Evolutionary conservation across 164 flowering plant genomes (phyloP).

Genomic region (Magnolia sinica): DNA sequence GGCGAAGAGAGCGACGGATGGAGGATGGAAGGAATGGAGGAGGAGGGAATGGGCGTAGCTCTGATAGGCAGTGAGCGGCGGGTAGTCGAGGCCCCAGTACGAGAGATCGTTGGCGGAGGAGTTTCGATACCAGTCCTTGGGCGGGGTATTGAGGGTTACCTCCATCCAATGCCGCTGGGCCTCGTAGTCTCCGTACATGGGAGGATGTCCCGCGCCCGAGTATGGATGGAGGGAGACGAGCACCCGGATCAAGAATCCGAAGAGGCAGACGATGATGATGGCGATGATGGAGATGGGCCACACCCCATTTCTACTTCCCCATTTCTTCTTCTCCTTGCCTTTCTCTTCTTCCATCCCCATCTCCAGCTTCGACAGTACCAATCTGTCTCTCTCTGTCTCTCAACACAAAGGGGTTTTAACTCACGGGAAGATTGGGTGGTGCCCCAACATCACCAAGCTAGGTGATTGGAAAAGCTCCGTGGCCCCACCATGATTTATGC

Average conservation of each 20-base stretch:
- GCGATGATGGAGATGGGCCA: background rate
- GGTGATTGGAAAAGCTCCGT: no score
- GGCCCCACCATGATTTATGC: no score
- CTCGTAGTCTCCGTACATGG: constrained; percentile 87
- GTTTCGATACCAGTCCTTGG: constrained; percentile 67
- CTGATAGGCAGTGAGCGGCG: constrained; percentile 95
- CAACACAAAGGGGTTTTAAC: no score
- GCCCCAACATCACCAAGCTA: no score
- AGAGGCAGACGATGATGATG: constrained; percentile 19
- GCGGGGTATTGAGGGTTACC: constrained; percentile 68
- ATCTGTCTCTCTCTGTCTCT: no score
- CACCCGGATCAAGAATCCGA: constrained; percentile 57
- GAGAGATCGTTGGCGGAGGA: constrained; percentile 61
- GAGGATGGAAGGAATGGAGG: constrained; percentile 53
- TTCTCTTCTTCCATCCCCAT: background rate
- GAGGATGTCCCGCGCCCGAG: constrained; percentile 83
- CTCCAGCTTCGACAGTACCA: background rate
- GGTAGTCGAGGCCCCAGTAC: constrained; percentile 97
- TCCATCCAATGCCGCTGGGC: constrained; percentile 99
- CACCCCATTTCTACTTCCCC: background rate
- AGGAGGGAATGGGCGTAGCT: constrained; percentile 71
- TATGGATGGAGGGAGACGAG: constrained; percentile 71
- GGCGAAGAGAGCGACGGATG: constrained; percentile 57
- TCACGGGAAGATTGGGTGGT: no score
- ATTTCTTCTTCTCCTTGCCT: background rate